Evolutionary conservation across 495 filamentous ascomycete genomes (phyloP).

Genomic region (Podospora pseudocomata): DNA sequence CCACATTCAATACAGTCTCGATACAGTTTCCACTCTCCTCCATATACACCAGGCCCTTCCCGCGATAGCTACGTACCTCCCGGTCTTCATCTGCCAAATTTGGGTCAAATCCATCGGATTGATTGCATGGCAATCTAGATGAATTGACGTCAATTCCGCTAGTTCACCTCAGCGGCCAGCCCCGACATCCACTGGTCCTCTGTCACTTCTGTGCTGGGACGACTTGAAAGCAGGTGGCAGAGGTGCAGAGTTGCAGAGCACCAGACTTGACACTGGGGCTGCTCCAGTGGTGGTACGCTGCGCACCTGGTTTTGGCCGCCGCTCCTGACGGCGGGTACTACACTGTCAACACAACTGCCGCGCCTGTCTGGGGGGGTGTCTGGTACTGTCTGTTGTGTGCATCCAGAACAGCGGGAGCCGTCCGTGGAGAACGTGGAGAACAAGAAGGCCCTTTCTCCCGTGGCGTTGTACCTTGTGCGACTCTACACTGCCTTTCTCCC

Average conservation of each 20-base stretch:
- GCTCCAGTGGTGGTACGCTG: slow-evolving; percentile 1
- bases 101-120: slow-evolving; percentile 28
- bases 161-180: slow-evolving; percentile 20
- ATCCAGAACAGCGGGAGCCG: slow-evolving; percentile 22
- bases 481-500: neutral
- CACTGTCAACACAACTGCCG: slow-evolving; percentile 30
- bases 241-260: slow-evolving; percentile 21
- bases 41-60: slow-evolving; percentile 31
- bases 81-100: slow-evolving; percentile 28
- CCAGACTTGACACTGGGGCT: slow-evolving; percentile 5
- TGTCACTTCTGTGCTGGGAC: neutral
- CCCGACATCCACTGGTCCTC: slow-evolving; percentile 8
- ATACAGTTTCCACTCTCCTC: slow-evolving; percentile 55
- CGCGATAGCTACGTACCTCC: slow-evolving; percentile 12
- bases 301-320: slow-evolving; percentile 28
- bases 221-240: slow-evolving; percentile 13
- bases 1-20: slow-evolving; percentile 26
- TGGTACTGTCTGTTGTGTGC: slow-evolving; percentile 14
- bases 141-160: slow-evolving; percentile 36
- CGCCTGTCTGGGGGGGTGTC: slow-evolving; percentile 7
- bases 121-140: slow-evolving; percentile 36
- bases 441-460: slow-evolving; percentile 25
- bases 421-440: slow-evolving; percentile 26
- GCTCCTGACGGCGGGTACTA: slow-evolving; percentile 25
- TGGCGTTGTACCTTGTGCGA: slow-evolving; percentile 15